Percentiles rank a stretch among this genome's conserved stretches.
Evolutionary conservation across 495 filamentous ascomycete genomes (phyloP).

Genomic region (Amorphotheca resinae): DNA sequence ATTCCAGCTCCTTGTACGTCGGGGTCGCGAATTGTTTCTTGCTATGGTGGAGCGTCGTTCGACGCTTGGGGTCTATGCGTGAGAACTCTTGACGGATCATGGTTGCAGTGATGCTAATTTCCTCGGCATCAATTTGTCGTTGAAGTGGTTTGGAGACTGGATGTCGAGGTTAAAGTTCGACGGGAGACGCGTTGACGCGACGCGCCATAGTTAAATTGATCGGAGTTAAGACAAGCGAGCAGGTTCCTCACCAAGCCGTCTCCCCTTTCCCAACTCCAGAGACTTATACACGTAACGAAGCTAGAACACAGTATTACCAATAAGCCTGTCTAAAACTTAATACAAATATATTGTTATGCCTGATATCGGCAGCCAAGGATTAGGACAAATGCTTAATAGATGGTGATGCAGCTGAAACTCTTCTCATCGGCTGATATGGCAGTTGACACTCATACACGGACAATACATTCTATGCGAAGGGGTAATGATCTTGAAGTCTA

Average conservation of each 20-base stretch:
- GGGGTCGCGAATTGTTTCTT: conserved; percentile 76
- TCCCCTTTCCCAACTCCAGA: not conserved
- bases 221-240: not conserved
- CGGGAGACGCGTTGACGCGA: not conserved
- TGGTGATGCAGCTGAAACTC: too few species aligned
- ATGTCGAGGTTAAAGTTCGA: not conserved
- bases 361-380: too few species aligned
- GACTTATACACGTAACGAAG: not conserved
- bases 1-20: conserved; percentile 58
- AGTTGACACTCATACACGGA: too few species aligned
- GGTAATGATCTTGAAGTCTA: too few species aligned
- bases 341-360: too few species aligned
- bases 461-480: too few species aligned
- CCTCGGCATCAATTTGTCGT: not conserved
- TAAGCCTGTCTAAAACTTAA: too few species aligned
- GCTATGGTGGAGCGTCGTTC: conserved; percentile 59
- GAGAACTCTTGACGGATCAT: conserved; percentile 65
- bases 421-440: too few species aligned
- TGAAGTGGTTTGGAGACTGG: not conserved
- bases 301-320: not conserved
- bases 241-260: not conserved
- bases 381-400: too few species aligned
- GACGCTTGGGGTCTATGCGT: conserved; percentile 72
- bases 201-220: not conserved
- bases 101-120: conserved; percentile 14